phyloP scores from a whole-genome alignment of 805 yeast species.

The Schwanniomyces pseudopolymorphus region DNA sequence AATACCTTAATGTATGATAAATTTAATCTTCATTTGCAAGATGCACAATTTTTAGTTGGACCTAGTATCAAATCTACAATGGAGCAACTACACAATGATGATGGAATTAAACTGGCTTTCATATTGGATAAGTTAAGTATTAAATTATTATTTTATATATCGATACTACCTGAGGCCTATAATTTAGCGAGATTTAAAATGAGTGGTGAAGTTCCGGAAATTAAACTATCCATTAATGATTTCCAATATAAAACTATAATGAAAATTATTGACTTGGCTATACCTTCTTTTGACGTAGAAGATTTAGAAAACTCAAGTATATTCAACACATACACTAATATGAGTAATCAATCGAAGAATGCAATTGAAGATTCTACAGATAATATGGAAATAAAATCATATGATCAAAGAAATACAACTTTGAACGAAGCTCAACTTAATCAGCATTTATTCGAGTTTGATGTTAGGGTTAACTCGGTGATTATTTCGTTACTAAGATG shows the following conservation, averaged over 20 bases:
- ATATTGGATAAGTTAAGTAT: constrained; percentile 76
- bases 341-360: neutral
- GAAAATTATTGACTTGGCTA: constrained; percentile 67
- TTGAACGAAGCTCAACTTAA: constrained; percentile 5
- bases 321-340: constrained; percentile 27
- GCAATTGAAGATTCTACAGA: constrained; percentile 6
- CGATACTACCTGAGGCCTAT: constrained; percentile 79
- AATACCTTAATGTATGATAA: constrained; percentile 87
- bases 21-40: constrained; percentile 71
- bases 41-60: constrained; percentile 88
- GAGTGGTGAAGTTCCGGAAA: constrained; percentile 72
- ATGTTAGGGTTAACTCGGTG: constrained; percentile 65
- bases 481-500: constrained; percentile 67
- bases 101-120: constrained; percentile 47
- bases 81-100: constrained; percentile 57
- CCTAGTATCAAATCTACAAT: constrained; percentile 76
- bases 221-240: constrained; percentile 76
- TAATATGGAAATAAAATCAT: constrained; percentile 5
- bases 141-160: constrained; percentile 72
- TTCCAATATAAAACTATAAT: constrained; percentile 86
- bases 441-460: constrained; percentile 72
- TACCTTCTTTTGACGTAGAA: constrained; percentile 50
- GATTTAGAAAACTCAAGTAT: constrained; percentile 34
- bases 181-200: constrained; percentile 71
- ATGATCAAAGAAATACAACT: constrained; percentile 2